phyloP scores from a whole-genome alignment of 371 early-diverging fungal genomes.

The Syncephalis plumigaleata region DNA sequence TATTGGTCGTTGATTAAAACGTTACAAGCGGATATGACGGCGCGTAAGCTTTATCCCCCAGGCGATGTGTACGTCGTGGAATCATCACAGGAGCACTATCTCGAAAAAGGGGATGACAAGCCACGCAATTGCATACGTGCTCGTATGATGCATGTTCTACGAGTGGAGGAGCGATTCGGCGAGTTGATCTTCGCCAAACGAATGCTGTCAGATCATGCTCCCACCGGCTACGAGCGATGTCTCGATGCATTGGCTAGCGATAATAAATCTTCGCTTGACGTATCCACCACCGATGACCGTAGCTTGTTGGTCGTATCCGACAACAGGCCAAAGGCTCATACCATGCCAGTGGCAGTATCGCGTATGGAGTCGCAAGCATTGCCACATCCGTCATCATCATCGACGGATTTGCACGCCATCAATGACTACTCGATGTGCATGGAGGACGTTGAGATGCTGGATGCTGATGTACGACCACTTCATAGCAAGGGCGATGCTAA shows the following conservation, averaged over 20 bases:
- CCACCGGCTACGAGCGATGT: constrained; percentile 39
- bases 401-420: too few species aligned
- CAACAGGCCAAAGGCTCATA: too few species aligned
- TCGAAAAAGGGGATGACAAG: neutral
- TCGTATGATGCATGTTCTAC: constrained; percentile 35
- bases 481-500: too few species aligned
- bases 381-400: too few species aligned
- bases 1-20: constrained; percentile 65
- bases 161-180: constrained; percentile 42
- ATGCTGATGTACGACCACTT: too few species aligned
- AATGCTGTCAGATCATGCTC: constrained; percentile 60
- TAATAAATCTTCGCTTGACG: too few species aligned
- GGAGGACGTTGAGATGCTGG: too few species aligned
- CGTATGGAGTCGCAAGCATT: too few species aligned
- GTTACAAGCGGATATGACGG: constrained; percentile 57
- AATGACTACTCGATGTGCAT: too few species aligned
- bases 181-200: constrained; percentile 45
- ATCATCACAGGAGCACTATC: neutral
- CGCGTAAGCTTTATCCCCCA: constrained; percentile 66
- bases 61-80: constrained; percentile 40
- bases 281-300: too few species aligned
- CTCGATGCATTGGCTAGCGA: constrained; percentile 20
- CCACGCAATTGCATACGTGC: constrained; percentile 7
- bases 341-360: too few species aligned
- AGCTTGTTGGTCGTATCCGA: too few species aligned